Conservation (phyloP, 257 asterid genomes). For the Solanum lycopersicoides region DNA sequence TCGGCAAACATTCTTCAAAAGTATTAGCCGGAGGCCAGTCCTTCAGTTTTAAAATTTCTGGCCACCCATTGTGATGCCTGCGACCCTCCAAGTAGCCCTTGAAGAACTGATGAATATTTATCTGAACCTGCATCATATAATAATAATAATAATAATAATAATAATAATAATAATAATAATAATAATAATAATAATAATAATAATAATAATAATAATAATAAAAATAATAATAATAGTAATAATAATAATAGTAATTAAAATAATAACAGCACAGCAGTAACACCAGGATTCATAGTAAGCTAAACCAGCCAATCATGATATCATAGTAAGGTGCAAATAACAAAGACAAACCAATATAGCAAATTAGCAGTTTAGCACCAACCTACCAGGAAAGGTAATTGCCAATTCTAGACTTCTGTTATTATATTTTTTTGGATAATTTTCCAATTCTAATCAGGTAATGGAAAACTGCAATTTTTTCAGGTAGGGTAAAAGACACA, state of each 20-base stretch:
- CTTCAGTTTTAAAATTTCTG: slow-evolving; percentile 72
- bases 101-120: slow-evolving; percentile 59
- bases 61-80: slow-evolving; percentile 52
- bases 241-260: background rate
- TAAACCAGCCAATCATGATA: background rate
- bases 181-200: background rate
- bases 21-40: slow-evolving; percentile 87
- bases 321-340: background rate
- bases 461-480: background rate
- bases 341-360: background rate
- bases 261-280: background rate
- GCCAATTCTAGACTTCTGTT: background rate
- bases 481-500: background rate
- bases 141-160: no score
- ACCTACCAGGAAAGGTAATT: background rate
- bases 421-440: background rate
- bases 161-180: background rate
- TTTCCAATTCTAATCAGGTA: background rate
- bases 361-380: background rate
- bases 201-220: background rate
- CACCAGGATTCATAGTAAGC: background rate
- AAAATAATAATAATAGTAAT: background rate
- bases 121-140: slow-evolving; percentile 47
- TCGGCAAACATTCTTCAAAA: slow-evolving; percentile 72
- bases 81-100: slow-evolving; percentile 74